Evolutionary conservation across 2,329 filamentous ascomycete species (phyloP), one percentile per base, ranked within the genome.

Genomic region (Phyllosticta citribraziliensis): DNA sequence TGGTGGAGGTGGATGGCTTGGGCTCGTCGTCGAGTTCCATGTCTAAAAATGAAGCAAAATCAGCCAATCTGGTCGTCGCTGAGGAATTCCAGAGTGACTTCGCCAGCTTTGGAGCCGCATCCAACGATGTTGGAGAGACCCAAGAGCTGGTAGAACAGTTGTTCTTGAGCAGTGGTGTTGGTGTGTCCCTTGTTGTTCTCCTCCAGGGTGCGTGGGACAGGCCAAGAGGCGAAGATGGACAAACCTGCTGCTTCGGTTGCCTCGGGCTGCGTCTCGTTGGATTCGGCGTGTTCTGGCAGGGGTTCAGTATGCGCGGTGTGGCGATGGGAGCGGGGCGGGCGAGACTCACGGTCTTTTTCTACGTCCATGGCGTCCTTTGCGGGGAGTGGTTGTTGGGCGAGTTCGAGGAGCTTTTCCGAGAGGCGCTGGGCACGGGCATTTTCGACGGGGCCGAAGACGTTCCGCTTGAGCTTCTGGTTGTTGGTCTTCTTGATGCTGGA

Each of bases 361-460:
- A 80, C 78, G 52, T 78, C 73, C 60, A 75, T 73, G 63, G 53
- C 56, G 47, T 33, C 50, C 58, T 73, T 70, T 22, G 71, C 70
- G 56, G 88, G 86, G 73, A 88, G 91, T 63, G 89, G 86, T 70
- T 91, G 86, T 62, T 86, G 81, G 55, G 88, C 88, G 67, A 96
- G 74, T 72, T 92, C 91, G 70, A 92, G 80, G 63, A 97, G 80
- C 76, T 94, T 96, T 64, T 89, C 88, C 50, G 90, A 91, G 40
- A 97, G 84, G 66, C 93, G 87, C 75, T 92, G 87, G 58, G 86
- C 87, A 67, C 93, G 84, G 54, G 88, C 91, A 68, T 82, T 79
- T 73, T 93, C 90, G 60, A 86, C 85, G 17, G 93, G 93, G 1
- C 88, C 89, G 75, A 96, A 97, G 66, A 97, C 88, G 66, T 84